Conservation (phyloP, 768 basidiomycete genomes). For the Scleroderma citrinum region DNA sequence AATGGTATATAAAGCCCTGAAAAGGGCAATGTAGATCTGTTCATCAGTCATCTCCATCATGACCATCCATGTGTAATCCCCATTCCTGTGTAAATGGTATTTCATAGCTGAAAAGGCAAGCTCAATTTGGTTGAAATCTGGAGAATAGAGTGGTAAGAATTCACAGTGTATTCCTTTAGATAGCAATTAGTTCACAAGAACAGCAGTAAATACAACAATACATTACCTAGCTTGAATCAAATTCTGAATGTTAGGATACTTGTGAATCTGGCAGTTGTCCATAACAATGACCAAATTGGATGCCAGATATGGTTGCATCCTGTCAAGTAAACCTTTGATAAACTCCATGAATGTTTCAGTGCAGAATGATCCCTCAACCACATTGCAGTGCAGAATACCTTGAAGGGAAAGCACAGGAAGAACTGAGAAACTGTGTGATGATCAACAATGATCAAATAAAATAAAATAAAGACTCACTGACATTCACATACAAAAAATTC, state of each 20-base stretch:
- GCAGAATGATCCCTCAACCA: constrained; percentile 25
- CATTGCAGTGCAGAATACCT: neutral
- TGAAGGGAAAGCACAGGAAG: neutral
- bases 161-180: neutral
- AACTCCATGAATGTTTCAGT: constrained; percentile 24
- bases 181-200: neutral
- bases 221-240: constrained; percentile 26
- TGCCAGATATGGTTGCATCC: constrained; percentile 33
- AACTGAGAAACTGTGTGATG: neutral
- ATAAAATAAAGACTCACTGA: neutral
- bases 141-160: constrained; percentile 26
- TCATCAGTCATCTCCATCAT: neutral
- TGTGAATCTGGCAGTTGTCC: constrained; percentile 35
- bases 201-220: neutral
- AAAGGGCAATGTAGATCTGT: constrained; percentile 18
- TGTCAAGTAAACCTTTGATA: constrained; percentile 27
- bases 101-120: constrained; percentile 26
- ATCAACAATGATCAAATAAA: neutral
- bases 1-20: constrained; percentile 16
- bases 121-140: constrained; percentile 22
- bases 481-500: constrained; percentile 13
- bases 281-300: constrained; percentile 34
- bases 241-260: constrained; percentile 21
- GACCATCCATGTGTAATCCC: constrained; percentile 10
- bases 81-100: constrained; percentile 12